Percentiles rank a stretch among this genome's conserved stretches.
Evolutionary conservation across 2,329 filamentous ascomycete genomes (phyloP).

Genomic region (Trichothecium sympodiale): DNA sequence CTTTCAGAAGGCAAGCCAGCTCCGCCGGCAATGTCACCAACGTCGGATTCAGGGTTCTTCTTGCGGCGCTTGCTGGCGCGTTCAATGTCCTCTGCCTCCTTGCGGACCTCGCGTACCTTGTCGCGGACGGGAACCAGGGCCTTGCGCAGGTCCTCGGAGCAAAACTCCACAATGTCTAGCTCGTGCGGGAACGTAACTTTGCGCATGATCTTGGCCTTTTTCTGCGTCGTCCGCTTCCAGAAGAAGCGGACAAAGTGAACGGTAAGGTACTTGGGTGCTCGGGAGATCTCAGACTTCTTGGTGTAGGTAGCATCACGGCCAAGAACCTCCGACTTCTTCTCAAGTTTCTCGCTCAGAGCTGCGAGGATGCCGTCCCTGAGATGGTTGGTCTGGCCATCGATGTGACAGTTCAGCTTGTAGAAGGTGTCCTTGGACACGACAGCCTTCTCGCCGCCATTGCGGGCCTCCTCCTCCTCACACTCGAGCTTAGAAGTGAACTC

Average conservation of each 20-base stretch:
- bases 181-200: slow-evolving; percentile 96
- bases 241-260: slow-evolving; percentile 98
- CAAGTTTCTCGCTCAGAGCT: slow-evolving; percentile 75
- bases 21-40: slow-evolving; percentile 32
- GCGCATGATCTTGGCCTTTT: slow-evolving; percentile 99
- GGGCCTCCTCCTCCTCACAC: slow-evolving; percentile 73
- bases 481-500: slow-evolving; percentile 67
- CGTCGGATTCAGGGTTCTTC: slow-evolving; percentile 39
- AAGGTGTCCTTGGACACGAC: slow-evolving; percentile 63
- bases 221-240: slow-evolving; percentile 90
- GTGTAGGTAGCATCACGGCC: slow-evolving; percentile 76
- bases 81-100: slow-evolving; percentile 90
- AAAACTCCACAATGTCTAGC: slow-evolving; percentile 88
- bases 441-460: slow-evolving; percentile 61
- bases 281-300: slow-evolving; percentile 80
- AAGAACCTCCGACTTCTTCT: slow-evolving; percentile 74
- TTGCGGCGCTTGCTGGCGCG: slow-evolving; percentile 87
- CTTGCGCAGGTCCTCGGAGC: slow-evolving; percentile 77
- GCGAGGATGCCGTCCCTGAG: slow-evolving; percentile 77
- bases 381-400: slow-evolving; percentile 78
- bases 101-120: slow-evolving; percentile 87
- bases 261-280: slow-evolving; percentile 87
- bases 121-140: slow-evolving; percentile 86
- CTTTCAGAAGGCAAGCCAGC: slow-evolving; percentile 40
- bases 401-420: slow-evolving; percentile 93